Conservation (phyloP, 1,284 basidiomycete species). For the Cutaneotrichosporon sp. region DNA sequence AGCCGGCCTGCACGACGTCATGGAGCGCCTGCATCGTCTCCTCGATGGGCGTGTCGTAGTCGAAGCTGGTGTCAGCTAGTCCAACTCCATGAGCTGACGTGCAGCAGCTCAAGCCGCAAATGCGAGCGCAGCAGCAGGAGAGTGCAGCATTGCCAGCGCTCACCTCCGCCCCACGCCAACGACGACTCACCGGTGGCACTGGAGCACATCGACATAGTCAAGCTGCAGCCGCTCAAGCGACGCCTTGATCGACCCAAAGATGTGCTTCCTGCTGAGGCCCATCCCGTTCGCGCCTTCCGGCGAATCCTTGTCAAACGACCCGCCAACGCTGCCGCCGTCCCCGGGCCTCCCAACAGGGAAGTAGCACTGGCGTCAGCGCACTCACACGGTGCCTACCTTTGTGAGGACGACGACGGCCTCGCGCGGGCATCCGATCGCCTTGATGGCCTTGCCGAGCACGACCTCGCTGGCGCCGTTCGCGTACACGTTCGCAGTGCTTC, state of each 20-base stretch:
- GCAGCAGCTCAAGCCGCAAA: too few relatives aligned
- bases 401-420: constrained; percentile 77
- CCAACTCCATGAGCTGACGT: too few relatives aligned
- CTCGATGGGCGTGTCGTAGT: constrained; percentile 62
- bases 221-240: constrained; percentile 66
- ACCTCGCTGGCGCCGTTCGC: constrained; percentile 62
- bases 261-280: constrained; percentile 59
- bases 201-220: constrained; percentile 67
- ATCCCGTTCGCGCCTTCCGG: constrained; percentile 54
- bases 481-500: constrained; percentile 52
- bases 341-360: constrained; percentile 22
- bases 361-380: constrained; percentile 22
- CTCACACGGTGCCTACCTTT: constrained; percentile 57
- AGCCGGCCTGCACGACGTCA: constrained; percentile 66
- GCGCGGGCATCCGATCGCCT: constrained; percentile 67
- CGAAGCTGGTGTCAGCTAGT: constrained; percentile 54
- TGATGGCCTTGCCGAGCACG: constrained; percentile 78
- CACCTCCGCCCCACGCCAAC: not conserved
- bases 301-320: constrained; percentile 4
- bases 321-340: constrained; percentile 9
- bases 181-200: constrained; percentile 57
- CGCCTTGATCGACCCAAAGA: constrained; percentile 68
- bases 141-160: too few relatives aligned
- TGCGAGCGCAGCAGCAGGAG: too few relatives aligned
- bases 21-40: constrained; percentile 71